Evolutionary conservation across 202 grass and related monocot genomes (phyloP).

Genomic region (Panicum virgatum): DNA sequence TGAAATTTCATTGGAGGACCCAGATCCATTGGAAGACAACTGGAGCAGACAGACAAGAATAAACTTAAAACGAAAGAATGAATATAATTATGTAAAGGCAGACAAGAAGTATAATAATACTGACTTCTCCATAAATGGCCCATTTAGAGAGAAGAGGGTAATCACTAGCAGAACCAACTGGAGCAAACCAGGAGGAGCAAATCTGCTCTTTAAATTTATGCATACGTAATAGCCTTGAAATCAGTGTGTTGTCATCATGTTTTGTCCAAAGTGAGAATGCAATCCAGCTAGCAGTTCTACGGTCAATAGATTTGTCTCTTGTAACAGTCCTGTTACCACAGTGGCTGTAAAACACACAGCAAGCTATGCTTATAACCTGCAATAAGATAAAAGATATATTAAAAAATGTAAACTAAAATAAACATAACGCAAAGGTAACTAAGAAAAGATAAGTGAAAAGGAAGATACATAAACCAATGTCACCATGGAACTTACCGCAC

Average conservation of each 20-base stretch:
- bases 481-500: constrained; percentile 65
- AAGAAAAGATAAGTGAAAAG: constrained; percentile 24
- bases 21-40: constrained; percentile 80
- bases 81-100: neutral
- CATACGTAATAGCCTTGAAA: constrained; percentile 81
- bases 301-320: constrained; percentile 76
- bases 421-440: neutral
- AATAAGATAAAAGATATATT: constrained; percentile 11
- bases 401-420: neutral
- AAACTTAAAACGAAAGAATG: constrained; percentile 11
- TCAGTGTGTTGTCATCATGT: constrained; percentile 71
- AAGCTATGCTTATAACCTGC: constrained; percentile 97
- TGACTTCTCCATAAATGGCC: constrained; percentile 95
- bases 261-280: constrained; percentile 78
- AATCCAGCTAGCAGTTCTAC: constrained; percentile 73
- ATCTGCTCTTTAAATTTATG: constrained; percentile 96
- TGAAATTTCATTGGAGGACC: constrained; percentile 77
- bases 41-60: constrained; percentile 58
- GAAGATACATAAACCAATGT: neutral
- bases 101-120: constrained; percentile 33
- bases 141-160: constrained; percentile 95
- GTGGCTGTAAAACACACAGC: constrained; percentile 96
- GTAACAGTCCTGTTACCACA: constrained; percentile 86
- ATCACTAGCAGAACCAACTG: constrained; percentile 91
- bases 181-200: constrained; percentile 94